These are phyloP conservation scores for Hydrangea macrophylla DNA, from an alignment of 148 eudicot genomes.

Conservation along the genomic window DNA sequence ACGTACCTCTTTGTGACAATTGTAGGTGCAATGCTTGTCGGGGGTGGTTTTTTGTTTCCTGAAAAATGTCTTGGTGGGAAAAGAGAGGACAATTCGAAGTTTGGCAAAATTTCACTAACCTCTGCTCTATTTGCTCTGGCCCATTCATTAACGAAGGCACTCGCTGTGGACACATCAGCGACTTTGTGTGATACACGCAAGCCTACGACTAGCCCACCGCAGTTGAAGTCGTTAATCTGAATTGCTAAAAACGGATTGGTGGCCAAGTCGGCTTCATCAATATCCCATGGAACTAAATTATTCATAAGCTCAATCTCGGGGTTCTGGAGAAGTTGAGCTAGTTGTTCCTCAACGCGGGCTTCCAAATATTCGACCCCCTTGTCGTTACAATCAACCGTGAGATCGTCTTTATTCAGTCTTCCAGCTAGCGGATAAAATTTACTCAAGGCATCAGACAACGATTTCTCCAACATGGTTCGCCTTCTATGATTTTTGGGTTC, in stretches of 20 bases:
- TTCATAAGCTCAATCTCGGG: conserved; percentile 1
- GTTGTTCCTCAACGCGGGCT: neutral
- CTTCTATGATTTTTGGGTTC: too few relatives aligned
- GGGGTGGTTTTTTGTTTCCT: too few relatives aligned
- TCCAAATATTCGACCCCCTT: conserved; percentile 21
- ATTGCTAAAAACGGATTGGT: conserved; percentile 11
- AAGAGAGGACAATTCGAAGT: neutral
- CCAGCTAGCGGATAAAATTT: conserved; percentile 42
- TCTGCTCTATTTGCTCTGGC: neutral
- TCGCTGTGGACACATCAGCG: conserved; percentile 6
- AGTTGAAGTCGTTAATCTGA: conserved; percentile 16
- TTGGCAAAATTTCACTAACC: too few relatives aligned
- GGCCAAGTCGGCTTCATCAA: neutral
- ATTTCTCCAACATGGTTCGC: conserved; percentile 15
- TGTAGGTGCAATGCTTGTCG: too few relatives aligned
- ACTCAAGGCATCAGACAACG: conserved; percentile 16
- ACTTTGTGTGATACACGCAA: conserved; percentile 20
- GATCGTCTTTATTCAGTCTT: conserved; percentile 6
- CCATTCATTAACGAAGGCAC: conserved; percentile 12
- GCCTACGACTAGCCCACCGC: conserved; percentile 20
- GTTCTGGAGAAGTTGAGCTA: conserved; percentile 1
- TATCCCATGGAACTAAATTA: conserved; percentile 12
- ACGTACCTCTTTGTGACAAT: too few relatives aligned
- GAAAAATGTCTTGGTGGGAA: conserved; percentile 3
- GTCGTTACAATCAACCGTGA: conserved; percentile 26